Conservation (phyloP, 2,329 filamentous ascomycete species). For the Chalara sp. region DNA sequence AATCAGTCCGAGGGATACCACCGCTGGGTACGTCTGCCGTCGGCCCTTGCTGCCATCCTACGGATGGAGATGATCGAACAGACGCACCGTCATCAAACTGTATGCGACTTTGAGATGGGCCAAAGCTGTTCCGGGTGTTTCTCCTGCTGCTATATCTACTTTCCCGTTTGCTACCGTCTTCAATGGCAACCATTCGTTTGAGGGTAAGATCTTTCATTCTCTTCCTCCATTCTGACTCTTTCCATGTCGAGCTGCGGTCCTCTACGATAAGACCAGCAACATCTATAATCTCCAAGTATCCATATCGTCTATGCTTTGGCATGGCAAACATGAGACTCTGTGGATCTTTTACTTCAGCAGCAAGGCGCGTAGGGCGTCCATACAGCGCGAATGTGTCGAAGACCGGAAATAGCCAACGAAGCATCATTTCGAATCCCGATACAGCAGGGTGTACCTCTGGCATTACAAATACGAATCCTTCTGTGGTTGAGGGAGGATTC, state of each 20-base stretch:
- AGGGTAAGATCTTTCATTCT: conserved; percentile 84
- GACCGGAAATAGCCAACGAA: conserved; percentile 85
- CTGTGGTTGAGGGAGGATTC: conserved; percentile 66
- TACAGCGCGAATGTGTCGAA: conserved; percentile 92
- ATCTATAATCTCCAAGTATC: conserved; percentile 85
- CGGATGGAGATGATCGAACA: conserved; percentile 45
- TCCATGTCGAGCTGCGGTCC: conserved; percentile 70
- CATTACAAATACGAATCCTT: conserved; percentile 98
- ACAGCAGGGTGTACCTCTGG: conserved; percentile 90
- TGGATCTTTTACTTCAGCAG: conserved; percentile 80
- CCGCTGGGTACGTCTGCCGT: conserved; percentile 3
- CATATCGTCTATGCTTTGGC: conserved; percentile 80
- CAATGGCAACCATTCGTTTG: conserved; percentile 63
- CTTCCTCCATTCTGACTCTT: conserved; percentile 82
- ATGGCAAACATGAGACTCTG: conserved; percentile 97
- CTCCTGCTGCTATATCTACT: conserved; percentile 51
- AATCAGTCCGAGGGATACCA: conserved; percentile 38
- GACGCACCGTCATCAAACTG: conserved; percentile 49
- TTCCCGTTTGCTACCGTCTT: conserved; percentile 30
- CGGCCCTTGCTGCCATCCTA: conserved; percentile 19
- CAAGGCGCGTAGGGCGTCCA: conserved; percentile 76
- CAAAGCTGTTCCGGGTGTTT: conserved; percentile 49
- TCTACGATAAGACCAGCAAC: conserved; percentile 74
- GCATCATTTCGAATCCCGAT: conserved; percentile 89
- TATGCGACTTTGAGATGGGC: conserved; percentile 41